phyloP scores from a whole-genome alignment of 768 basidiomycete species.

The Rhodotorula babjevae region DNA sequence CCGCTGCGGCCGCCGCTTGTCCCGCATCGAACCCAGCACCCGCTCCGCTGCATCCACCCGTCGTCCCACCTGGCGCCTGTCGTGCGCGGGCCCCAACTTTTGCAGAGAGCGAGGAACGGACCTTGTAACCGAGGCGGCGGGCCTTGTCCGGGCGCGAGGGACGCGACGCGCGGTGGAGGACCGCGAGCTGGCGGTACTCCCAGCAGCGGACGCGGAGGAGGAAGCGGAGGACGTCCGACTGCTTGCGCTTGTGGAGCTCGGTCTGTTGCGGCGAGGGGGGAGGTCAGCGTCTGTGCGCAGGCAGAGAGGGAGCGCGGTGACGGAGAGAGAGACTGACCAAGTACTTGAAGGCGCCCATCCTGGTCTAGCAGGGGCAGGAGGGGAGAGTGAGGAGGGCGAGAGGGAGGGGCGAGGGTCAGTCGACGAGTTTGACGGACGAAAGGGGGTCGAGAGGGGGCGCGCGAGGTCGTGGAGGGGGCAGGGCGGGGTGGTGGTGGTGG shows the following conservation, averaged over 20 bases:
- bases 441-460: background rate
- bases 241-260: slow-evolving; percentile 97
- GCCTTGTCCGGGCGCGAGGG: slow-evolving; percentile 99
- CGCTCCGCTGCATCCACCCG: background rate
- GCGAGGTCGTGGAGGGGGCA: no score
- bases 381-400: background rate
- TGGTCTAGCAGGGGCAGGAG: background rate
- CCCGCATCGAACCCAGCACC: no score
- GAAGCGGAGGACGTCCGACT: slow-evolving; percentile 95
- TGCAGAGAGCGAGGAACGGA: background rate
- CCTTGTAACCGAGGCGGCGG: slow-evolving; percentile 93
- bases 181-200: slow-evolving; percentile 80
- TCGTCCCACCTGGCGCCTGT: background rate
- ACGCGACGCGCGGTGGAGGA: slow-evolving; percentile 95
- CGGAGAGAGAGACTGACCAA: background rate
- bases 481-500: no score
- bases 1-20: no score
- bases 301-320: background rate
- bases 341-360: slow-evolving; percentile 10
- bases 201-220: slow-evolving; percentile 84
- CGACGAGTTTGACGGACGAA: background rate
- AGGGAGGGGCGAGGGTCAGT: background rate
- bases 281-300: background rate
- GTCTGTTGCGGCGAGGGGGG: slow-evolving; percentile 47
- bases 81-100: background rate